These are phyloP conservation scores for Tephrocybe sp. DNA, from an alignment of 768 basidiomycete genomes.

Conservation along the genomic window DNA sequence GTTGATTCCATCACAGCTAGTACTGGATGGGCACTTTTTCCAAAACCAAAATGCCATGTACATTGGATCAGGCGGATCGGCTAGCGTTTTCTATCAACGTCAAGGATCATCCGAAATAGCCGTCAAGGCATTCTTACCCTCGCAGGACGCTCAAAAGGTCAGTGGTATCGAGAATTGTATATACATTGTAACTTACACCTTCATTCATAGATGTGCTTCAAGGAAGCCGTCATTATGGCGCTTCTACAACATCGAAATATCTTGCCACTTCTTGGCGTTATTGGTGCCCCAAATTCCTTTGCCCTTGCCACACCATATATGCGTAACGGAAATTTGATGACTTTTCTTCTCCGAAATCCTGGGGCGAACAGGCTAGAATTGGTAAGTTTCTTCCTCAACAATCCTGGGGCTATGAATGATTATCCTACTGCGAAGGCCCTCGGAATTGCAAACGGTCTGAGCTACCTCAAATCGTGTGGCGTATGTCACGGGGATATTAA, in stretches of 20 bases:
- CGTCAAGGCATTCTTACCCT: neutral
- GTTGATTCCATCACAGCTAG: neutral
- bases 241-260: conserved; percentile 5
- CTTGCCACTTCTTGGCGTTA: neutral
- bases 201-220: conserved; percentile 1
- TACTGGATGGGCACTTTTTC: neutral
- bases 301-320: conserved; percentile 5
- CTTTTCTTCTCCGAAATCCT: neutral
- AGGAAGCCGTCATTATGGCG: conserved; percentile 6
- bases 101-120: neutral
- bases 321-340: conserved; percentile 1
- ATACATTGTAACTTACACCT: neutral
- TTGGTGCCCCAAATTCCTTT: neutral
- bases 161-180: neutral
- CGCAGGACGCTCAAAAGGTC: neutral
- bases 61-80: neutral
- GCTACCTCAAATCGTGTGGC: conserved; percentile 6
- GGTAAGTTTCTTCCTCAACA: neutral
- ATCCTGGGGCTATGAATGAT: neutral
- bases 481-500: conserved; percentile 10
- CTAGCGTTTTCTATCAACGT: neutral
- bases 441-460: conserved; percentile 4
- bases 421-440: neutral
- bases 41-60: neutral
- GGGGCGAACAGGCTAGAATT: neutral